Conservation (phyloP, 1,284 basidiomycete genomes). For the Crepidotus sp. region DNA sequence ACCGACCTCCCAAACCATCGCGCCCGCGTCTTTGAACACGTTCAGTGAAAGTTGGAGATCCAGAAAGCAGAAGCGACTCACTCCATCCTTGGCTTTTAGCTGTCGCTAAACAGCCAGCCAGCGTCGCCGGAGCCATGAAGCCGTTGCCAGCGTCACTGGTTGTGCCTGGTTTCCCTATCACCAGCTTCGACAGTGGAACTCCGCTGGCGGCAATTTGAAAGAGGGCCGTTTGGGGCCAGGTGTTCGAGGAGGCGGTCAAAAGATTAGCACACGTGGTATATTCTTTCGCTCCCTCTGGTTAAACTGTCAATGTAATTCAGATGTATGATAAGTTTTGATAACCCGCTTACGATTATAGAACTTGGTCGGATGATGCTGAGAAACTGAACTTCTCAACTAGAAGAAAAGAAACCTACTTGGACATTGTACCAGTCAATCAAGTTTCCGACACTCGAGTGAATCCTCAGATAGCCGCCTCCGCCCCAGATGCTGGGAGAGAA, state of each 20-base stretch:
- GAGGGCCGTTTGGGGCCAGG: constrained; percentile 40
- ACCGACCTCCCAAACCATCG: constrained; percentile 10
- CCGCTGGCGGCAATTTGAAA: constrained; percentile 57
- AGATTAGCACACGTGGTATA: constrained; percentile 51
- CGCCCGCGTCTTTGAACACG: not conserved
- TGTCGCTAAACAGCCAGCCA: constrained; percentile 46
- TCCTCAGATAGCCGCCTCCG: constrained; percentile 52
- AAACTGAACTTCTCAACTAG: not conserved
- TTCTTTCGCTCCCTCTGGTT: constrained; percentile 44
- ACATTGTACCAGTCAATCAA: constrained; percentile 49
- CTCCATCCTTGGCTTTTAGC: constrained; percentile 52
- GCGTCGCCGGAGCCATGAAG: constrained; percentile 41
- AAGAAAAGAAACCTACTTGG: constrained; percentile 23
- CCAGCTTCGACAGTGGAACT: constrained; percentile 36
- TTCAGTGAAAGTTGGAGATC: not conserved
- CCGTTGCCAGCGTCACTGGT: constrained; percentile 48
- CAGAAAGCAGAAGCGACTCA: constrained; percentile 24
- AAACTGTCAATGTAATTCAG: constrained; percentile 21
- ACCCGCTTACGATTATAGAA: constrained; percentile 55
- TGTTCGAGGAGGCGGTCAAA: constrained; percentile 41
- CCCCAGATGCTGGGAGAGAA: constrained; percentile 42
- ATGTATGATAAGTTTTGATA: not conserved
- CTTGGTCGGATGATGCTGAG: constrained; percentile 23
- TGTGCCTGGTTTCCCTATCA: constrained; percentile 56
- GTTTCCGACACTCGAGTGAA: constrained; percentile 45